Evolutionary conservation across 805 yeast genomes (phyloP), one percentile per base, ranked within the genome.

Genomic region (Komagataella pseudopastoris): DNA sequence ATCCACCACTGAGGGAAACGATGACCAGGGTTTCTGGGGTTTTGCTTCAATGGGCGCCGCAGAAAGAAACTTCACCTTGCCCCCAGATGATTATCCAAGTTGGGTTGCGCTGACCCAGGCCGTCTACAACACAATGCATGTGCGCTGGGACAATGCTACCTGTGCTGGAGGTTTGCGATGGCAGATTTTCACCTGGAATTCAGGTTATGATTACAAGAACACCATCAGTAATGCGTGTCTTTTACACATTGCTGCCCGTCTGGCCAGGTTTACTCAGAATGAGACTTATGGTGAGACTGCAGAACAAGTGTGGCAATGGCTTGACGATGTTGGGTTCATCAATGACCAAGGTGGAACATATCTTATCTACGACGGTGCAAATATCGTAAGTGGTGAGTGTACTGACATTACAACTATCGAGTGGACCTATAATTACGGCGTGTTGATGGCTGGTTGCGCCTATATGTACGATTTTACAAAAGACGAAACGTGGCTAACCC

Each of bases 21-120:
- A 91, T 74, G 98, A 91, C 71, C 98, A 91, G 70, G 96, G 87
- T 1, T 88, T 91, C 65, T 91, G 98, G 98, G 98, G 96, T 4
- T 72, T 93, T 54, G 85, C 95, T 1, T 95, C 81, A 3, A 88
- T 91, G 85, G 82, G 80, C 24, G 97, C 97, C 1, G 95, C 95
- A 0, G 98, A 91, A 65, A 75, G 83, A 62, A 88, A 88, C 67
- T 89, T 89, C 63, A 70, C 87, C 1, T 80, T 83, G 59, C 89
- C 95, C 2, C 69, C 80, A 61, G 54, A 60, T 1, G 76, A 71
- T 50, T 65, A 75, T 51, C 88, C 88, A 16, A 78, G 78, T 53
- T 91, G 97, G 97, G 73, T 88, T 36, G 76, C 80, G 51, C 70
- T 90, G 61, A 86, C 95, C 0, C 95, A 88, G 68, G 95, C 96